Conservation (phyloP, 2,329 filamentous ascomycete species). For the Trichoderma atrobrunneum region DNA sequence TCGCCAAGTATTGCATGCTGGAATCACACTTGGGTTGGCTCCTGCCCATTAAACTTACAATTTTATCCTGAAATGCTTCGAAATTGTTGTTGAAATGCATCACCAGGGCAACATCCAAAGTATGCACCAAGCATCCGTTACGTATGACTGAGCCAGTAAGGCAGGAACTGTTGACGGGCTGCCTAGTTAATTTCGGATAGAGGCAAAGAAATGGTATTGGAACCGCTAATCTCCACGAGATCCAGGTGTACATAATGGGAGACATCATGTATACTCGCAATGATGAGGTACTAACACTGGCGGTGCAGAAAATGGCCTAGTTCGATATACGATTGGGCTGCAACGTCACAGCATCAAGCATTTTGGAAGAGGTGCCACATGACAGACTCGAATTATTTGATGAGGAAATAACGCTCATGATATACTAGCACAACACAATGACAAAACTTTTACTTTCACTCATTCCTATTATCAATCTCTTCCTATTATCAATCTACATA, state of each 20-base stretch:
- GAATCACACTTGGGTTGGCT: background rate
- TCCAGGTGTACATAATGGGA: background rate
- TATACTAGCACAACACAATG: background rate
- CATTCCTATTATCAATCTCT: background rate
- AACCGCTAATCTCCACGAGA: background rate
- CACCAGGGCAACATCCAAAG: background rate
- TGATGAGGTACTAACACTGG: background rate
- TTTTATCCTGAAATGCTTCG: background rate
- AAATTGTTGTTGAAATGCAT: constrained; percentile 28
- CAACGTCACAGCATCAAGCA: background rate
- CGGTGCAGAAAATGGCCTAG: background rate
- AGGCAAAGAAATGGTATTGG: background rate
- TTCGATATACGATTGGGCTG: background rate
- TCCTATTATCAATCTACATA: background rate
- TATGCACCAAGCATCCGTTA: background rate
- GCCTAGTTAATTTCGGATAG: background rate
- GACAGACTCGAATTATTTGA: background rate
- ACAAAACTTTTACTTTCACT: background rate
- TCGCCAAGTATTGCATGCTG: background rate
- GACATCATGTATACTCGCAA: background rate
- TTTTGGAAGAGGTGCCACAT: background rate
- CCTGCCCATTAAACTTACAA: background rate
- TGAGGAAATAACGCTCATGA: background rate
- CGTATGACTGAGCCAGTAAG: background rate
- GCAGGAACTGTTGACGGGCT: background rate